A percentile compares a stretch with the other conserved stretches of the same genome.
These are phyloP conservation scores for Alnus glutinosa DNA, from an alignment of 306 rosid species.

Conservation along the genomic window DNA sequence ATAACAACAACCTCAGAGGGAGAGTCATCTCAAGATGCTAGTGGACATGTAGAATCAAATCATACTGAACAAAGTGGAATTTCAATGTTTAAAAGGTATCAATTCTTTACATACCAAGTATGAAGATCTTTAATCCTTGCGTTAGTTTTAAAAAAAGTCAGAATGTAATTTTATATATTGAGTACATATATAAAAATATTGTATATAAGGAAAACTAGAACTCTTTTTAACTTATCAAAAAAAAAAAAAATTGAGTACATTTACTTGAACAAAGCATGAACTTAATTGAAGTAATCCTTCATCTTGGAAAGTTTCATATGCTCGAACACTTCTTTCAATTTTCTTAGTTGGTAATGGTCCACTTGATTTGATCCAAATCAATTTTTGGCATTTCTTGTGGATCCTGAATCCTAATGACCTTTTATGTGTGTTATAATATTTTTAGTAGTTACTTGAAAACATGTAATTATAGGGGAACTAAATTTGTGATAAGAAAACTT, in stretches of 20 bases:
- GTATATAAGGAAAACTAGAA: too few relatives aligned
- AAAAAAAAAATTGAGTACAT: constrained; percentile 20
- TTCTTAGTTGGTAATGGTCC: not conserved
- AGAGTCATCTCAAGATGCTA: constrained; percentile 35
- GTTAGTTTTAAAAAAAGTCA: not conserved
- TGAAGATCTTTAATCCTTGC: constrained; percentile 11
- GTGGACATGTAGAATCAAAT: constrained; percentile 43
- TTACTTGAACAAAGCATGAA: constrained; percentile 1
- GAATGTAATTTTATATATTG: constrained; percentile 11
- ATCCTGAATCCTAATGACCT: not conserved
- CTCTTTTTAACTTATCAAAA: too few relatives aligned
- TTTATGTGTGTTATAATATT: not conserved
- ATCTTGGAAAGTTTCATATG: not conserved
- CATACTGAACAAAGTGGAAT: constrained; percentile 53
- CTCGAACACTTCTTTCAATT: not conserved
- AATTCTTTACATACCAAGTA: constrained; percentile 30
- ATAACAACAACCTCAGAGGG: constrained; percentile 31
- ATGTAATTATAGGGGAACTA: not conserved
- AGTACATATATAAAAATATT: too few relatives aligned
- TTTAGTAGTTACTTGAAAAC: not conserved
- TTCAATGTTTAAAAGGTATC: constrained; percentile 85
- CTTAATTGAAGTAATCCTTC: not conserved
- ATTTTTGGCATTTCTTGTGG: not conserved
- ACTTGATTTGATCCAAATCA: not conserved
- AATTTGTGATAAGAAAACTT: not conserved